Evolutionary conservation across 1,284 basidiomycete species (phyloP).

Genomic region (Trametes hirsuta): DNA sequence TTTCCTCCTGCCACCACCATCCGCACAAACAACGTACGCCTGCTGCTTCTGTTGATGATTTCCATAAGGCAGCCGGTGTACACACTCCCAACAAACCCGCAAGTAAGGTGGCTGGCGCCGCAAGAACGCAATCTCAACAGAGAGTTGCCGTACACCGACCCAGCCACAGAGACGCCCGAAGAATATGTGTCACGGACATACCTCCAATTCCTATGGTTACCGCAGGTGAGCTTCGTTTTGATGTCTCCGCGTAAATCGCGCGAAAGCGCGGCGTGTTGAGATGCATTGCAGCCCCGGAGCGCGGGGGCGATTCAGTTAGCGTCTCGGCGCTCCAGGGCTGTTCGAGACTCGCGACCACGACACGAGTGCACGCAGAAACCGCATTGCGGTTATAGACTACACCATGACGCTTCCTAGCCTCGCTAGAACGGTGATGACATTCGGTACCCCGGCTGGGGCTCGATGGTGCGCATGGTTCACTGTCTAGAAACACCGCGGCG

Average conservation of each 20-base stretch:
- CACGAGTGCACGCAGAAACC: slow-evolving; percentile 11
- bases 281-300: slow-evolving; percentile 10
- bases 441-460: no score
- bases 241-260: slow-evolving; percentile 6
- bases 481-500: no score
- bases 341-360: slow-evolving; percentile 18
- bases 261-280: background rate
- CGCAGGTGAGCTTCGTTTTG: slow-evolving; percentile 48
- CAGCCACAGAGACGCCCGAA: slow-evolving; percentile 24
- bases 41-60: slow-evolving; percentile 3
- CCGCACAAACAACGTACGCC: background rate
- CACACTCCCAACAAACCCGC: slow-evolving; percentile 24
- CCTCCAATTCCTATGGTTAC: slow-evolving; percentile 77
- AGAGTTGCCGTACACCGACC: slow-evolving; percentile 27
- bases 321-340: slow-evolving; percentile 11
- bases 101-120: slow-evolving; percentile 36
- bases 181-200: slow-evolving; percentile 44
- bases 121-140: slow-evolving; percentile 33
- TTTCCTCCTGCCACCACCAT: slow-evolving; percentile 20
- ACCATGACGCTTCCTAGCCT: no score
- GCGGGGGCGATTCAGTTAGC: slow-evolving; percentile 5
- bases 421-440: no score
- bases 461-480: no score
- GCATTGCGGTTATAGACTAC: background rate
- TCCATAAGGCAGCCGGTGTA: slow-evolving; percentile 11